Conservation (phyloP, 495 filamentous ascomycete species). For the Ramalina peruviana region DNA sequence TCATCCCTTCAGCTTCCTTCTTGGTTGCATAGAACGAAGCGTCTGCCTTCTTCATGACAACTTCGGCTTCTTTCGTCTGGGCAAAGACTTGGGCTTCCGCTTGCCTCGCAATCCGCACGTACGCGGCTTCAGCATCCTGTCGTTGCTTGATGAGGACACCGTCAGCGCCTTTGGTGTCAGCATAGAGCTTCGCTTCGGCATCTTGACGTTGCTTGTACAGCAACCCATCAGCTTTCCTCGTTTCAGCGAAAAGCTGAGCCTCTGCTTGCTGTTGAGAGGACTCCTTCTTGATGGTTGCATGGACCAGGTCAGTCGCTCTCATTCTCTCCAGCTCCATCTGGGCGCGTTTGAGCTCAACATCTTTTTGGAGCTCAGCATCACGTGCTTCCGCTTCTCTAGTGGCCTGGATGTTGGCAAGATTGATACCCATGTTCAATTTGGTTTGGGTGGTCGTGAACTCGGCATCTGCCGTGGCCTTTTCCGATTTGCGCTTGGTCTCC, state of each 20-base stretch:
- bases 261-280: conserved; percentile 61
- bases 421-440: conserved; percentile 52
- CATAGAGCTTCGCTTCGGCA: conserved; percentile 39
- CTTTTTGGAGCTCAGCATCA: conserved; percentile 63
- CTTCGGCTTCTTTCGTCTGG: conserved; percentile 25
- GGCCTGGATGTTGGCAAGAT: conserved; percentile 57
- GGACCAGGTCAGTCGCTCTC: conserved; percentile 60
- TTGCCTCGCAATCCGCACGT: conserved; percentile 7
- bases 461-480: conserved; percentile 65
- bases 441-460: conserved; percentile 55
- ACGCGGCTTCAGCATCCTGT: conserved; percentile 13
- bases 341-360: conserved; percentile 60
- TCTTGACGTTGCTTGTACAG: conserved; percentile 42
- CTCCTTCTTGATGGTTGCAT: conserved; percentile 60
- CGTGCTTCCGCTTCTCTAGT: conserved; percentile 52
- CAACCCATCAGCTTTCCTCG: conserved; percentile 41
- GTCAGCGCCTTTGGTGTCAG: conserved; percentile 33
- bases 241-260: conserved; percentile 33
- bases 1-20: conserved; percentile 59
- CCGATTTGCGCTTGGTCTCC: conserved; percentile 68
- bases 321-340: conserved; percentile 66
- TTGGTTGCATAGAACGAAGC: conserved; percentile 45
- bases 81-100: conserved; percentile 13
- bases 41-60: conserved; percentile 43
- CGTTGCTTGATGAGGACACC: conserved; percentile 35